Percentiles rank a stretch among this genome's conserved stretches.
phyloP scores from a whole-genome alignment of 2,329 filamentous ascomycete genomes.

The Pseudofabraea citricarpa region DNA sequence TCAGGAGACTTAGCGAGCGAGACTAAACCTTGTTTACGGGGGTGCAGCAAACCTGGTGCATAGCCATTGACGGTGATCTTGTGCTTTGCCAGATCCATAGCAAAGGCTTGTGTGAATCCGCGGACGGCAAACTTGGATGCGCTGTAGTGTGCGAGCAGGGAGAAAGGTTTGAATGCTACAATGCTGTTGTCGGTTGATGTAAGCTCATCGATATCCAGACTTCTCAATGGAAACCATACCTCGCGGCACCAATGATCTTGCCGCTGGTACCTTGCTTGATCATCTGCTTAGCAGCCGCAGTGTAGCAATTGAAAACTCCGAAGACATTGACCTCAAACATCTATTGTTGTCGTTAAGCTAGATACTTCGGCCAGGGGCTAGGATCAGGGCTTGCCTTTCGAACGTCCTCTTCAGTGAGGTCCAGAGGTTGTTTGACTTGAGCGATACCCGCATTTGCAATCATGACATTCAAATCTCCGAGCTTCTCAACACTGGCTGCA shows the following conservation, averaged over 20 bases:
- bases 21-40: constrained; percentile 17
- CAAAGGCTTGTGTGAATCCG: constrained; percentile 60
- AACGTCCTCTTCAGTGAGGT: constrained; percentile 26
- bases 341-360: no score
- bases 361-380: no score
- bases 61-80: constrained; percentile 66
- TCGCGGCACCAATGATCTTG: constrained; percentile 24
- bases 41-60: constrained; percentile 42
- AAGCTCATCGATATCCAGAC: constrained; percentile 36
- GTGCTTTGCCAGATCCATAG: constrained; percentile 60
- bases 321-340: constrained; percentile 63
- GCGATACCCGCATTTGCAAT: constrained; percentile 26
- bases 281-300: constrained; percentile 58
- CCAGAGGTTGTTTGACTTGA: constrained; percentile 23
- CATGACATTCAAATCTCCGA: constrained; percentile 25
- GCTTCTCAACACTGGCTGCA: constrained; percentile 17
- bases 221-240: constrained; percentile 13
- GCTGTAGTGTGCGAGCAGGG: constrained; percentile 56
- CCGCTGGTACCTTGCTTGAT: constrained; percentile 50
- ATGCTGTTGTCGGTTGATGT: constrained; percentile 29
- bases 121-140: constrained; percentile 64
- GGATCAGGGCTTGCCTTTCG: constrained; percentile 5
- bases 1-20: not conserved
- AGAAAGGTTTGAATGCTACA: constrained; percentile 55
- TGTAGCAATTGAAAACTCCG: constrained; percentile 62